Evolutionary conservation across 1,284 basidiomycete species (phyloP).

Genomic region (Coniferiporia sulphurascens): DNA sequence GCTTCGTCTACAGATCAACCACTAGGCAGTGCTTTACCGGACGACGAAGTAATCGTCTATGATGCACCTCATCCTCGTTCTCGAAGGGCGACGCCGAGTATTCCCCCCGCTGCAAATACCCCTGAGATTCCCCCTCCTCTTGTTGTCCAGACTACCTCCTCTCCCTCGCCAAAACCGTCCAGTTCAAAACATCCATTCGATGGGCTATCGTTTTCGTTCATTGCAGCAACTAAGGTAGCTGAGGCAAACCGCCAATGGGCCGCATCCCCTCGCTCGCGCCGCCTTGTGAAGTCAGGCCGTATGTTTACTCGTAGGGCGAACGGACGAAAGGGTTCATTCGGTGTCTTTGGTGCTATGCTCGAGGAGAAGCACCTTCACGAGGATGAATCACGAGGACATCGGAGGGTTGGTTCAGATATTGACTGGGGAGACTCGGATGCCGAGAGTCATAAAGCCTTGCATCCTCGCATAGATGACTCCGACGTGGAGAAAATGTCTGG

Average conservation of each 20-base stretch:
- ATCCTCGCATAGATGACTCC: constrained; percentile 24
- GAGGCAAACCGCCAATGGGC: constrained; percentile 5
- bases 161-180: background rate
- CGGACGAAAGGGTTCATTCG: constrained; percentile 35
- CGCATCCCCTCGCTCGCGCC: background rate
- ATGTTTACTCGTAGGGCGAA: constrained; percentile 26
- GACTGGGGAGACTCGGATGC: constrained; percentile 62
- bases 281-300: constrained; percentile 15
- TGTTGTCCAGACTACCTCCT: background rate
- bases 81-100: constrained; percentile 1
- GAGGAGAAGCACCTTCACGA: constrained; percentile 48
- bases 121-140: background rate
- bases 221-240: background rate
- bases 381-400: constrained; percentile 39
- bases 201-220: constrained; percentile 6
- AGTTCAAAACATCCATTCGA: background rate
- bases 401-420: constrained; percentile 59
- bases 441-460: constrained; percentile 24
- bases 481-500: constrained; percentile 34
- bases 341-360: constrained; percentile 49
- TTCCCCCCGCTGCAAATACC: background rate
- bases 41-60: constrained; percentile 38
- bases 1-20: constrained; percentile 23
- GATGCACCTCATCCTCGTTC: constrained; percentile 35
- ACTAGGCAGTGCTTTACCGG: constrained; percentile 17